Percentiles rank a stretch among this genome's conserved stretches.
These are phyloP conservation scores for Picochlorum costavermella DNA, from an alignment of 139 green algal species.

Conservation along the genomic window DNA sequence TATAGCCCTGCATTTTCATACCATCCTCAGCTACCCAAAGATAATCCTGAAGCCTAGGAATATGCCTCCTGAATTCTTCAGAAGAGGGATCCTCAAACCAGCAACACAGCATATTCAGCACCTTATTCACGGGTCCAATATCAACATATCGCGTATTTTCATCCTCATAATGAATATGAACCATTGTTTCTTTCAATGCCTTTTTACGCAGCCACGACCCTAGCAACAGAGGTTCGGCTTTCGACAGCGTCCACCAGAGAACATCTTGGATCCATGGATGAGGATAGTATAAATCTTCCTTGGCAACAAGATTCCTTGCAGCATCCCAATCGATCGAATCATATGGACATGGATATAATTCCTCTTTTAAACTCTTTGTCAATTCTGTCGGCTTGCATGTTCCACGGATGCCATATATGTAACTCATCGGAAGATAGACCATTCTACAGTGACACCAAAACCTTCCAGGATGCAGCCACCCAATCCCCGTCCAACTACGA, in stretches of 20 bases:
- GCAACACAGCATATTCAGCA: conserved; percentile 94
- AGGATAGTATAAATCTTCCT: conserved; percentile 98
- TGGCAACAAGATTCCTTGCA: conserved; percentile 65
- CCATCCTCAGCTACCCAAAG: conserved; percentile 98
- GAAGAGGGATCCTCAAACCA: conserved; percentile 84
- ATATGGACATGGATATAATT: conserved; percentile 84
- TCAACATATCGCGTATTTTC: conserved; percentile 96
- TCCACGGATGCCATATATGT: conserved; percentile 81
- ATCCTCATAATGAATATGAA: conserved; percentile 97
- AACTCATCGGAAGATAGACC: conserved; percentile 99
- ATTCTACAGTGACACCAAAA: conserved; percentile 99
- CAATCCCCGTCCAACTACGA: conserved; percentile 63
- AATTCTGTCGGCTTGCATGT: conserved; percentile 51
- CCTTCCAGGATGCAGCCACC: conserved; percentile 74
- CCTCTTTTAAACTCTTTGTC: conserved; percentile 40
- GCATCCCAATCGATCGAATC: conserved; percentile 86
- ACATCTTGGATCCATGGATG: conserved; percentile 87
- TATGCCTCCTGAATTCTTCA: conserved; percentile 59
- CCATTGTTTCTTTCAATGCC: conserved; percentile 75
- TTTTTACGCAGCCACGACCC: conserved; percentile 53
- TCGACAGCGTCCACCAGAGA: conserved; percentile 84
- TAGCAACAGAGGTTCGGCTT: conserved; percentile 65
- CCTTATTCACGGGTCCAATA: conserved; percentile 99
- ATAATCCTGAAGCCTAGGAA: conserved; percentile 66
- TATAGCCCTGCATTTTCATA: conserved; percentile 98